These are phyloP conservation scores for Chrysopogon serrulatus DNA, from an alignment of 176 grass and related monocot genomes.

Conservation along the genomic window DNA sequence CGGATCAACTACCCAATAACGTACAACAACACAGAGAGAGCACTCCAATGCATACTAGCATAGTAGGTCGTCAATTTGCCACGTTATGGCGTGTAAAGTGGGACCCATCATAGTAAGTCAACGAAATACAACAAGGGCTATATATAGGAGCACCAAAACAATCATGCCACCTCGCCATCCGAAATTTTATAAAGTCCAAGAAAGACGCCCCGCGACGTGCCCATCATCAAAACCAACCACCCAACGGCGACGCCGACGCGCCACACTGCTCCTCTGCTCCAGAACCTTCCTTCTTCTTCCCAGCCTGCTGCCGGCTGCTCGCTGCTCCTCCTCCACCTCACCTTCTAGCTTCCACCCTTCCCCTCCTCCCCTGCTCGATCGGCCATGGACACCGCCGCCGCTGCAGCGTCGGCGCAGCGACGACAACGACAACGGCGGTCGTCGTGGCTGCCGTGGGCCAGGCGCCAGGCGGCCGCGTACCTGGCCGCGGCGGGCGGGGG, in stretches of 20 bases:
- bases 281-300: constrained; percentile 13
- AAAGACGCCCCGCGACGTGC: background rate
- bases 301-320: too few species aligned
- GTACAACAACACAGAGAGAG: too few species aligned
- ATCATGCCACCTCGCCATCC: background rate
- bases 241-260: background rate
- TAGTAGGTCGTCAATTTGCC: too few species aligned
- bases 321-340: too few species aligned
- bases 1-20: too few species aligned
- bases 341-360: background rate
- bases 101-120: too few species aligned
- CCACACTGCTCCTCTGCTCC: background rate
- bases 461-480: constrained; percentile 10
- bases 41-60: too few species aligned
- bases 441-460: constrained; percentile 11
- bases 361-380: background rate
- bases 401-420: background rate
- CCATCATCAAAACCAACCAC: background rate
- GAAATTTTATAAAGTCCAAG: background rate
- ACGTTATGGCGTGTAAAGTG: too few species aligned
- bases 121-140: too few species aligned
- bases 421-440: too few species aligned
- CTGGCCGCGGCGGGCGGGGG: background rate
- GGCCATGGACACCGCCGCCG: background rate
- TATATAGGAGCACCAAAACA: too few species aligned